Evolutionary conservation across 1,139 yeast genomes (phyloP), one percentile per base, ranked within the genome.

Genomic region (Debaryomycetaceae sp.): DNA sequence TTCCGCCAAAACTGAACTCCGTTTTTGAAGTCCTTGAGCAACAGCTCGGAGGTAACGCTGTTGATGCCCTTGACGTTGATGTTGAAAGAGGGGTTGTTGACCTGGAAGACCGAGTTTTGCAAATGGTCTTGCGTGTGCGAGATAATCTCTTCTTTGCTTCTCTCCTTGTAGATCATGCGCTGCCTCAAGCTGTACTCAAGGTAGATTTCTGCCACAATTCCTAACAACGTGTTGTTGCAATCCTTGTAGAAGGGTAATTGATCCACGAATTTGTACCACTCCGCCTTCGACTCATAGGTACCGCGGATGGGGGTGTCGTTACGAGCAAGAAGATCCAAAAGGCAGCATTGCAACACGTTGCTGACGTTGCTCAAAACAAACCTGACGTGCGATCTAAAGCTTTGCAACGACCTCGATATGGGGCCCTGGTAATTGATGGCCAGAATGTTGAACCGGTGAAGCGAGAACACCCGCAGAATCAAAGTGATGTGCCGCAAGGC

Each of bases 371-470:
- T 56, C 22, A 69, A 66, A 30, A 83, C 57, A 32, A 74, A 72
- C 36, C 76, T 69, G 30, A 81, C 53, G 36, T 79, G 78, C 11
- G 88, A 80, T 48, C 91, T 72, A 50, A 82, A 83, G 26, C 74
- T 66, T 34, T 82, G 59, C 22, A 83, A 61, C 32, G 71, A 67
- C 39, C 82, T 68, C 16, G 84, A 81, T 26, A 83, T 61, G 4
- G 91, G 89, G 0, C 91, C 91, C 36, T 75, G 74, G 48, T 79
- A 67, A 39, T 76, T 77, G 21, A 73, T 68, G 4, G 83, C 79
- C 16, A 78, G 75, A 14, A 71, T 64, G 26, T 63, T 53, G 25
- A 78, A 59, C 39, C 65, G 67, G 36, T 74, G 68, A 27, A 80
- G 60, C 2, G 81, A 64, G 24, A 82, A 73, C 2, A 81, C 57